Evolutionary conservation across 2,329 filamentous ascomycete genomes (phyloP).

Genomic region (Zymoseptoria brevis): DNA sequence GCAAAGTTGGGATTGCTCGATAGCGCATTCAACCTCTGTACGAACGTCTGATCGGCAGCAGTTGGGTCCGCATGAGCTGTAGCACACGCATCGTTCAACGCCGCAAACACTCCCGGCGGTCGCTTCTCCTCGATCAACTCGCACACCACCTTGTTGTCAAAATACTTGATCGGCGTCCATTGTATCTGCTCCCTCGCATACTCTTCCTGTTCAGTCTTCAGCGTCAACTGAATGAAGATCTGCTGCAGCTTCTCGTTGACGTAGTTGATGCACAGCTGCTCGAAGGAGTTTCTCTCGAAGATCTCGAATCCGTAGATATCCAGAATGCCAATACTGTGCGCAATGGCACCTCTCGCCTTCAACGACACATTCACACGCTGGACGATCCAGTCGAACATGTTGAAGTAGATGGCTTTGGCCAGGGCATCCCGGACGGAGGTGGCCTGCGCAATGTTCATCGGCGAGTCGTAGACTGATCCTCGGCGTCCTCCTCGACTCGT

Average conservation of each 20-base stretch:
- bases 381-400: conserved; percentile 99
- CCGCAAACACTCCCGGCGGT: conserved; percentile 87
- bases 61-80: conserved; percentile 95
- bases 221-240: conserved; percentile 94
- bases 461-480: conserved; percentile 63
- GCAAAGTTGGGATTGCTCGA: conserved; percentile 81
- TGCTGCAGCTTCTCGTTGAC: conserved; percentile 99
- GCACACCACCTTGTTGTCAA: conserved; percentile 98
- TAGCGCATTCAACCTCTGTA: conserved; percentile 84
- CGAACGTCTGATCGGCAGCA: conserved; percentile 92
- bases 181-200: conserved; percentile 93
- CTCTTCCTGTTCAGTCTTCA: conserved; percentile 96
- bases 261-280: conserved; percentile 99
- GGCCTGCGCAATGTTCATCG: conserved; percentile 81
- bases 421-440: conserved; percentile 80
- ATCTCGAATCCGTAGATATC: conserved; percentile 99
- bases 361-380: conserved; percentile 83
- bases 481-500: conserved; percentile 57
- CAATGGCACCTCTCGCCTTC: conserved; percentile 64
- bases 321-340: conserved; percentile 88
- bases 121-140: conserved; percentile 89
- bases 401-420: conserved; percentile 92
- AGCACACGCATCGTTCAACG: conserved; percentile 93
- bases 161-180: conserved; percentile 99
- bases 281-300: conserved; percentile 98